Conservation (phyloP, 768 basidiomycete genomes). For the Mycena capillaripes region DNA sequence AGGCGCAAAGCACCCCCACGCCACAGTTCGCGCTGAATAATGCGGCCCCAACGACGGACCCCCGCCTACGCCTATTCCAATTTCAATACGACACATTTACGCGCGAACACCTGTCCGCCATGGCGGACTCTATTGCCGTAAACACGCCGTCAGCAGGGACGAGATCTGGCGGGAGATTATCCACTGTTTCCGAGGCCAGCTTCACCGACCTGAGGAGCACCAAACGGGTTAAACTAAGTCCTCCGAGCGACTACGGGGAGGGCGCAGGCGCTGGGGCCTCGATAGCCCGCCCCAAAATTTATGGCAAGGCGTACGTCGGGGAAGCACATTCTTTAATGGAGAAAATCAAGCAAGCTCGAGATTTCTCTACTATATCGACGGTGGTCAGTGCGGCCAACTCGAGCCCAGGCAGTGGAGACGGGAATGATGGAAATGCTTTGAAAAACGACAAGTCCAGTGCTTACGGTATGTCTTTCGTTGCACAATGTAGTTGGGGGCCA, state of each 20-base stretch:
- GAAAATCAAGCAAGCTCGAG: constrained; percentile 82
- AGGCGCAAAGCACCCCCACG: constrained; percentile 75
- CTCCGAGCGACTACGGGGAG: constrained; percentile 69
- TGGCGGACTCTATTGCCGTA: constrained; percentile 95
- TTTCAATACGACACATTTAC: constrained; percentile 98
- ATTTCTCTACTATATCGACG: constrained; percentile 83
- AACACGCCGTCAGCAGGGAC: constrained; percentile 72
- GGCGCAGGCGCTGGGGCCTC: constrained; percentile 61
- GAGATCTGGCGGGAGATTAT: constrained; percentile 59
- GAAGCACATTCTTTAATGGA: constrained; percentile 86
- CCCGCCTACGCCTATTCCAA: constrained; percentile 89
- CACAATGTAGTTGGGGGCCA: not conserved
- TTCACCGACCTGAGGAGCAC: constrained; percentile 76
- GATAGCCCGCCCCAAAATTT: constrained; percentile 62
- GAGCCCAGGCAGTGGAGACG: constrained; percentile 42
- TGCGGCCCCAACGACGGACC: constrained; percentile 67
- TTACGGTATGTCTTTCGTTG: constrained; percentile 37
- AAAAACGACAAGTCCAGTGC: constrained; percentile 34
- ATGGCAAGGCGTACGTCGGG: constrained; percentile 79
- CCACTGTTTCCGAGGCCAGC: constrained; percentile 63
- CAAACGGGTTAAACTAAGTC: constrained; percentile 86
- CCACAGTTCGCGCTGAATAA: constrained; percentile 47
- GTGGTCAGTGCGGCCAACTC: constrained; percentile 58
- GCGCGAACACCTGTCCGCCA: constrained; percentile 91
- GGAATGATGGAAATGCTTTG: constrained; percentile 20